Evolutionary conservation across 192 early-diverging fungal species (phyloP).

Genomic region (Coemansia sp.): DNA sequence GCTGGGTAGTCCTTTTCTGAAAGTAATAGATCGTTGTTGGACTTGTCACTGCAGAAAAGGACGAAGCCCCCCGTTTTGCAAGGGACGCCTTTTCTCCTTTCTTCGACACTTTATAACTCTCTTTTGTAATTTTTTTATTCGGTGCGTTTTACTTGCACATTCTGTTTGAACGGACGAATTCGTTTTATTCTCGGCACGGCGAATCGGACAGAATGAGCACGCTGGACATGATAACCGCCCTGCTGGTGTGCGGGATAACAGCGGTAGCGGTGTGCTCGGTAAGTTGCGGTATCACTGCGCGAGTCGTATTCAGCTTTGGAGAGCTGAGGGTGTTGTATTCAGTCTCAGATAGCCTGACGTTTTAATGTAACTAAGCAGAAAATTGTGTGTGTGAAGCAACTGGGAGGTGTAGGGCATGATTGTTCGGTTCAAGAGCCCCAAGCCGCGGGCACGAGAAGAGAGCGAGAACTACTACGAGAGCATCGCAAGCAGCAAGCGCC

Average conservation of each 20-base stretch:
- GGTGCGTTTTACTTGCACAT: background rate
- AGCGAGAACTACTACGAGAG: constrained; percentile 52
- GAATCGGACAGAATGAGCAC: constrained; percentile 1
- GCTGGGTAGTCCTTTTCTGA: too few relatives aligned
- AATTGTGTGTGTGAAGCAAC: too few relatives aligned
- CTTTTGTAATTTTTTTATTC: constrained; percentile 2
- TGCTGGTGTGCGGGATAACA: constrained; percentile 12
- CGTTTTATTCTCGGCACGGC: too few relatives aligned
- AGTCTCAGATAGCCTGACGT: too few relatives aligned
- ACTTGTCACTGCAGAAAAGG: too few relatives aligned
- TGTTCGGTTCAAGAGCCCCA: constrained; percentile 43
- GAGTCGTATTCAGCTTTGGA: too few relatives aligned
- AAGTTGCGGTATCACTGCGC: background rate
- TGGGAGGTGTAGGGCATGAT: constrained; percentile 23
- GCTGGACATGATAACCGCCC: constrained; percentile 8
- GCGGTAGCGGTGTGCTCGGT: constrained; percentile 21
- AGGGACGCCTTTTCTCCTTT: background rate
- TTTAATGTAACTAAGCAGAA: background rate
- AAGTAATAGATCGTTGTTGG: too few relatives aligned
- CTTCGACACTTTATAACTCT: background rate
- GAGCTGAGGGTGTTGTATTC: too few relatives aligned
- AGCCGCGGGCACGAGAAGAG: constrained; percentile 41
- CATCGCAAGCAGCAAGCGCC: constrained; percentile 36
- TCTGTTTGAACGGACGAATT: background rate
- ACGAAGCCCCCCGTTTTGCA: background rate